These are phyloP conservation scores for Candida mattraensis DNA, from an alignment of 805 yeast species.

Conservation along the genomic window DNA sequence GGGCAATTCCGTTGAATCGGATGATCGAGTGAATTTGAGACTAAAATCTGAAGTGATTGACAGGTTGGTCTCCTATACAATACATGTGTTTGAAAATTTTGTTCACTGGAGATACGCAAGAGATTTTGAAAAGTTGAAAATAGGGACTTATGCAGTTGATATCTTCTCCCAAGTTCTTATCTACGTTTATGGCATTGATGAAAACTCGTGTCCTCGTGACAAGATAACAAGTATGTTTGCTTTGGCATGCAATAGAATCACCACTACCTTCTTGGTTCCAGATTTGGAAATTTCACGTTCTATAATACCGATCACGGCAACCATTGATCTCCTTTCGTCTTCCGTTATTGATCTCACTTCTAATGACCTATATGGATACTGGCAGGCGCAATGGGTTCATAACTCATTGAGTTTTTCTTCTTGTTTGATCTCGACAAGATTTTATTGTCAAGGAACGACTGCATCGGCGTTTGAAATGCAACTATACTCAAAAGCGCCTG, in stretches of 20 bases:
- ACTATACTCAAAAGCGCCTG: conserved; percentile 55
- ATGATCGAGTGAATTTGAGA: conserved; percentile 38
- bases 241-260: conserved; percentile 48
- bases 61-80: conserved; percentile 52
- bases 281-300: conserved; percentile 52
- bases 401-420: conserved; percentile 56
- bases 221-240: conserved; percentile 52
- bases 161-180: conserved; percentile 55
- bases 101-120: conserved; percentile 64
- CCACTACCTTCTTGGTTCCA: conserved; percentile 55
- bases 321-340: conserved; percentile 47
- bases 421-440: conserved; percentile 56
- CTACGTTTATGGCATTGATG: conserved; percentile 56
- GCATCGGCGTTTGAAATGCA: conserved; percentile 68
- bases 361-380: conserved; percentile 42
- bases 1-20: conserved; percentile 44
- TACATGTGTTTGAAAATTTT: conserved; percentile 75
- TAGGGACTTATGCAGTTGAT: conserved; percentile 55
- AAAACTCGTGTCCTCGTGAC: conserved; percentile 32
- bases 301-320: conserved; percentile 50
- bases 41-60: conserved; percentile 56
- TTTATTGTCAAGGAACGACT: conserved; percentile 38
- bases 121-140: conserved; percentile 55
- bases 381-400: conserved; percentile 50
- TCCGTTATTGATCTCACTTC: conserved; percentile 9